Base-by-base conservation (phyloP, 2,329 filamentous ascomycete genomes). In the Botryosphaeria dothidea region DNA sequence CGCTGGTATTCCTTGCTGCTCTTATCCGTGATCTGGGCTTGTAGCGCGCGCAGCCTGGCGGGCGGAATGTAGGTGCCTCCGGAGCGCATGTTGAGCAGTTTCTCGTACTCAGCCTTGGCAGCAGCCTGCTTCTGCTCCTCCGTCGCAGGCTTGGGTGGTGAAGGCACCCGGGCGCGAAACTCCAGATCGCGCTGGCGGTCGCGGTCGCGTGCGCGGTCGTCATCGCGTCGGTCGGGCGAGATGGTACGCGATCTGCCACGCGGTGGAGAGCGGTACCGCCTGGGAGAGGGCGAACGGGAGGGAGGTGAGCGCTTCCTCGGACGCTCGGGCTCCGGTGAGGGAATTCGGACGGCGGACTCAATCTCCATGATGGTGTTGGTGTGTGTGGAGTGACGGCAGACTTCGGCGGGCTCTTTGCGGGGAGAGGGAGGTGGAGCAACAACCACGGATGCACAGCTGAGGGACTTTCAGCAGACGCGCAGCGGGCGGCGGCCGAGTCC, bases 21-120 rank as follows among this genome's bases (percentile, higher is more conserved):
- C 83, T 96, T 97, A 81, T 99, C 95, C 67, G 93, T 97, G 78
- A 99, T 97, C 79, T 97, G 93, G 62, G 93, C 92, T 81, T 99
- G 95, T 67, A 99, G 86, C 43, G 94, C 94, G 71, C 93, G 88
- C 74, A 99, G 83, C 71, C 92, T 87, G 61, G 94, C 94, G 0
- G 95, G 95, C 21, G 95, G 95, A 67, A 99, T 96, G 76, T 99
- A 99, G 25, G 93, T 96, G 71, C 95, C 95, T 69, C 95, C 95
- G 54, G 93, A 97, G 70, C 95, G 91, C 87, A 96, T 94, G 69
- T 87, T 95, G 71, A 97, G 82, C 67, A 98, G 86, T 80, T 94
- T 94, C 79, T 96, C 90, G 80, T 97, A 96, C 82, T 97, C 93
- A 69, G 93, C 92, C 81, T 96, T 96, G 48, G 92, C 92, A 45